A percentile compares a stretch with the other conserved stretches of the same genome.
Evolutionary conservation across 148 eudicot genomes (phyloP).

Genomic region (Cornus suecica): DNA sequence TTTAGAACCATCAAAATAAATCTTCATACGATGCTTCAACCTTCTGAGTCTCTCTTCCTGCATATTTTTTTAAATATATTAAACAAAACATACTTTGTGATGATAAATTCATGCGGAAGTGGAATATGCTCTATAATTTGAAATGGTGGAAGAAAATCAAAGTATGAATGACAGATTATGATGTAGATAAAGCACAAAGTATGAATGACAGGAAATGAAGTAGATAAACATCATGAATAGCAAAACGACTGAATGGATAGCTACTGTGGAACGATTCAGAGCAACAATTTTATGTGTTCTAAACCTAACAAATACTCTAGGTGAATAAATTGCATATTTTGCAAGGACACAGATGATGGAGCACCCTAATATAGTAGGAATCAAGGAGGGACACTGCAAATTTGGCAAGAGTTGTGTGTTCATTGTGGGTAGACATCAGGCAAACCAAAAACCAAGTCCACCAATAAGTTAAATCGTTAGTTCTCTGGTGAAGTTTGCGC

Average conservation of each 20-base stretch:
- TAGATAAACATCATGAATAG: not conserved
- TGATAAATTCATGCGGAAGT: constrained; percentile 1
- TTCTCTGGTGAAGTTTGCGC: too few species aligned
- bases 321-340: not conserved
- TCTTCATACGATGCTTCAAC: constrained; percentile 68
- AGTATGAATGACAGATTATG: not conserved
- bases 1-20: constrained; percentile 60
- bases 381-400: not conserved
- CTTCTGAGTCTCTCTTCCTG: constrained; percentile 75
- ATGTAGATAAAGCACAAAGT: not conserved
- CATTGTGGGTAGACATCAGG: not conserved
- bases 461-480: not conserved
- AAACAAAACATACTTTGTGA: not conserved
- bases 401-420: not conserved
- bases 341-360: not conserved
- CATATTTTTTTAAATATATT: constrained; percentile 3
- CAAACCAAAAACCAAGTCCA: not conserved
- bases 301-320: not conserved
- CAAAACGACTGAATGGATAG: not conserved
- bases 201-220: not conserved
- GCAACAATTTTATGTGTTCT: not conserved
- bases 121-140: too few species aligned
- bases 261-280: not conserved
- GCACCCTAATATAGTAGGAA: not conserved
- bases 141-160: too few species aligned